phyloP scores from a whole-genome alignment of 345 rosid species.

The Acer campestre region DNA sequence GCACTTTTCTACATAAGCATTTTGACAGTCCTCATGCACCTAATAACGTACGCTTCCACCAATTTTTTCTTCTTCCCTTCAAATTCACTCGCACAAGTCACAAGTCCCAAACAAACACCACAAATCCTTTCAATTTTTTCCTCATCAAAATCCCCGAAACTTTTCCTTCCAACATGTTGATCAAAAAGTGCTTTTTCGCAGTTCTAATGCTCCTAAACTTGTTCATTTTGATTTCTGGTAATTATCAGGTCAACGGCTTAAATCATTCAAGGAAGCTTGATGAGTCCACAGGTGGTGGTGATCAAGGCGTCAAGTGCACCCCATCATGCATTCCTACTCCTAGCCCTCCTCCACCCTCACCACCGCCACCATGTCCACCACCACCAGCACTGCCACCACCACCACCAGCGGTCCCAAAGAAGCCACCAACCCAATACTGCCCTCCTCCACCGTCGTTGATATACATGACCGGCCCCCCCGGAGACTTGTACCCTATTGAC shows the following conservation, averaged over 20 bases:
- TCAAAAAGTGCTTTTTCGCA: constrained; percentile 1
- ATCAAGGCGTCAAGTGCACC: constrained; percentile 38
- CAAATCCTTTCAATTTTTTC: neutral
- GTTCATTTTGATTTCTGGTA: constrained; percentile 11
- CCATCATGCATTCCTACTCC: constrained; percentile 41
- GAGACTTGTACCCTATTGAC: constrained; percentile 42
- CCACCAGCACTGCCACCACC: constrained; percentile 37
- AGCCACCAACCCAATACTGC: constrained; percentile 43
- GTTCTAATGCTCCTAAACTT: neutral
- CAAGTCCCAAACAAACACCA: neutral
- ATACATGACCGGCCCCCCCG: constrained; percentile 50
- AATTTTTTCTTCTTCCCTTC: neutral
- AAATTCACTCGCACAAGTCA: neutral
- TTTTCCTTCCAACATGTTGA: neutral
- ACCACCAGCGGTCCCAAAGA: constrained; percentile 35
- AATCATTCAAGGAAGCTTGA: constrained; percentile 30
- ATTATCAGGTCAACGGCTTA: constrained; percentile 15
- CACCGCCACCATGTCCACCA: constrained; percentile 29
- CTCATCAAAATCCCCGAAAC: neutral
- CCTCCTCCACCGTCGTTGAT: constrained; percentile 40
- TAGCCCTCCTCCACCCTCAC: constrained; percentile 32
- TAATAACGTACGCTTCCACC: constrained; percentile 21
- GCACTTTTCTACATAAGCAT: neutral
- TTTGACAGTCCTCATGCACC: constrained; percentile 31
- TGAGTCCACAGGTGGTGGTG: constrained; percentile 24